Evolutionary conservation across 164 flowering plant species (phyloP), one percentile per base, ranked within the genome.

Genomic region (Sextonia rubra): DNA sequence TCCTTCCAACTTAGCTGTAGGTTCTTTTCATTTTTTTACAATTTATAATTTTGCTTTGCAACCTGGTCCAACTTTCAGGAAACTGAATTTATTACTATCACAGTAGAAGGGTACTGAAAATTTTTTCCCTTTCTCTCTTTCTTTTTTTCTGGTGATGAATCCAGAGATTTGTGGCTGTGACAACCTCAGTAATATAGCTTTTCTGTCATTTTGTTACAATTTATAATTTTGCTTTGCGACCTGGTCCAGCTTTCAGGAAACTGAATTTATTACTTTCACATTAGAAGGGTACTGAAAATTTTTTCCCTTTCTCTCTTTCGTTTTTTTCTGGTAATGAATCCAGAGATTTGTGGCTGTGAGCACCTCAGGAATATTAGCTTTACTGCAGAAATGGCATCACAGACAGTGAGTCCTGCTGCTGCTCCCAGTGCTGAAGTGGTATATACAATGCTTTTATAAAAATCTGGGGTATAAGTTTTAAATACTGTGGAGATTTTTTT

Each of bases 341-440:
- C 58, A 52, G 17, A 52, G 58, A 52, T 52, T 52, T 52, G 20
- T 15, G 58, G 58, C 44, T 52, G 58, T 20, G 7, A 52, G 67
- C 47, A 26, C 37, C n/a, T 12, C 29, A 25, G 30, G 4, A 12
- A 12, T 75, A 12, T 67, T 66, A 67, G 27, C 4, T 61, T 65
- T 72, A 72, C 37, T 62, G 58, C 69, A 77, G 79, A 77, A 77
- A 89, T 90, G 93, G 87, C 91, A 68, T 74, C 72, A 67, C 77
- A 78, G 63, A 52, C 86, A 48, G 73, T 68, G 12, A 74, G 79
- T 12, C 24, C 81, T 70, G 61, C 81, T 68, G 20, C 58, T 0
- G 67, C 32, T 27, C 90, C 85, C 14, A 83, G 84, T 80, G 87
- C 95, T 52, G 85, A 90, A 78, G 78, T 86, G 66, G 89, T 74